A percentile compares a stretch with the other conserved stretches of the same genome.
phyloP scores from a whole-genome alignment of 805 yeast genomes.

The Diddensiella caesifluorescens region DNA sequence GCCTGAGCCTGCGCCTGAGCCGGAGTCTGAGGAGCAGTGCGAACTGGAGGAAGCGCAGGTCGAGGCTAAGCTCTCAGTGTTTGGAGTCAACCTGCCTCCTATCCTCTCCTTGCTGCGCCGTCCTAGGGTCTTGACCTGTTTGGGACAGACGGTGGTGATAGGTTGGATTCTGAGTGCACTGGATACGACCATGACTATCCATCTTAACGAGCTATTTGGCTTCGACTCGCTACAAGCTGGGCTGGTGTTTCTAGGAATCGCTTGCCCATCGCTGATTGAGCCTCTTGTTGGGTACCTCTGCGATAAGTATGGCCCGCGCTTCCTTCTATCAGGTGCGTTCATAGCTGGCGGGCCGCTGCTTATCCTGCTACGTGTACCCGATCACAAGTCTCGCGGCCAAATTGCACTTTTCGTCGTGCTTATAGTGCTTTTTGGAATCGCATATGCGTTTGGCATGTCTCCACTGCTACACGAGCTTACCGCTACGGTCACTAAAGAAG shows the following conservation, averaged over 20 bases:
- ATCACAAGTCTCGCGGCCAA: conserved; percentile 20
- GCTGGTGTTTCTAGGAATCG: conserved; percentile 30
- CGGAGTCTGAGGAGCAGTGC: background rate
- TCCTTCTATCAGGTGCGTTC: conserved; percentile 26
- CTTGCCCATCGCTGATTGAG: conserved; percentile 27
- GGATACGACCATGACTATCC: conserved; percentile 33
- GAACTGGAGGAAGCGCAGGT: background rate
- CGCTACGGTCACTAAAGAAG: conserved; percentile 21
- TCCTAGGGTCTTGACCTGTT: conserved; percentile 21
- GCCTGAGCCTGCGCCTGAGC: background rate
- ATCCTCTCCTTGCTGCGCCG: conserved; percentile 9
- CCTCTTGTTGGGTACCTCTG: conserved; percentile 27
- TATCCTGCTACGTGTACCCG: conserved; percentile 28
- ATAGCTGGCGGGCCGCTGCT: conserved; percentile 16
- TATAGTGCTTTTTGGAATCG: conserved; percentile 26
- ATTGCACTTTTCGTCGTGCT: conserved; percentile 29
- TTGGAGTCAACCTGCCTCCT: conserved; percentile 5
- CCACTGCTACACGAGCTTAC: conserved; percentile 30
- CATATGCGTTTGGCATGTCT: conserved; percentile 21
- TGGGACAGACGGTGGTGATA: conserved; percentile 25
- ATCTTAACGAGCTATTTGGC: conserved; percentile 26
- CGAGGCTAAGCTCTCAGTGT: conserved; percentile 1
- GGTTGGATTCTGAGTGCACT: conserved; percentile 31
- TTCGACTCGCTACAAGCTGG: conserved; percentile 30
- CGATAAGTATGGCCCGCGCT: conserved; percentile 29